Percentiles rank a stretch among this genome's conserved stretches.
phyloP scores from a whole-genome alignment of 2,329 filamentous ascomycete species.

The Colletotrichum tabaci region DNA sequence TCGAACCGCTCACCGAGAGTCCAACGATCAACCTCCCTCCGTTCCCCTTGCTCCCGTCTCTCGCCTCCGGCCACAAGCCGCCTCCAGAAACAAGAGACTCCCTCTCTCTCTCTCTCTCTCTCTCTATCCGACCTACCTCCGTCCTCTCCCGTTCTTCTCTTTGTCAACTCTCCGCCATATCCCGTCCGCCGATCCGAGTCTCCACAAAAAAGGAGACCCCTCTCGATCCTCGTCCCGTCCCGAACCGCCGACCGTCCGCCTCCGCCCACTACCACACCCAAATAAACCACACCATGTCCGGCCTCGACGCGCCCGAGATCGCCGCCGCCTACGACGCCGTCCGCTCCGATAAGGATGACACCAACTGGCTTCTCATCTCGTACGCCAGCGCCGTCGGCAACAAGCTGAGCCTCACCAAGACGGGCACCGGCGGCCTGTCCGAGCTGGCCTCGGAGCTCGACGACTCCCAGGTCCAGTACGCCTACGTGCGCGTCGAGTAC shows the following conservation, averaged over 20 bases:
- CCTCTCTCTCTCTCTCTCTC: neutral
- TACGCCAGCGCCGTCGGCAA: constrained; percentile 70
- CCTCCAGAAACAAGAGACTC: constrained; percentile 9
- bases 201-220: neutral
- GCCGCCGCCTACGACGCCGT: constrained; percentile 76
- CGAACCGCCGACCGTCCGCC: constrained; percentile 6
- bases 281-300: constrained; percentile 62
- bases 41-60: neutral
- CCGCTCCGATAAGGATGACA: constrained; percentile 75
- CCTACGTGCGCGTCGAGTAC: constrained; percentile 76
- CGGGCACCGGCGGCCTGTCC: constrained; percentile 72
- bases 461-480: constrained; percentile 75
- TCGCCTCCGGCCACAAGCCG: neutral
- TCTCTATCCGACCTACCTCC: neutral
- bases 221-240: neutral
- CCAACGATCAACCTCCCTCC: constrained; percentile 21
- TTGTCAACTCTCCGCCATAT: neutral
- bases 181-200: neutral
- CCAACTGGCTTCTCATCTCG: constrained; percentile 78
- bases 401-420: constrained; percentile 68
- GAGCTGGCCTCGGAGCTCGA: constrained; percentile 72
- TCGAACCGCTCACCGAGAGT: constrained; percentile 19
- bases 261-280: constrained; percentile 5
- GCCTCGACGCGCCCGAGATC: constrained; percentile 71
- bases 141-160: neutral